Evolutionary conservation across 345 rosid genomes (phyloP), one percentile per base, ranked within the genome.

Genomic region (Corchorus olitorius): DNA sequence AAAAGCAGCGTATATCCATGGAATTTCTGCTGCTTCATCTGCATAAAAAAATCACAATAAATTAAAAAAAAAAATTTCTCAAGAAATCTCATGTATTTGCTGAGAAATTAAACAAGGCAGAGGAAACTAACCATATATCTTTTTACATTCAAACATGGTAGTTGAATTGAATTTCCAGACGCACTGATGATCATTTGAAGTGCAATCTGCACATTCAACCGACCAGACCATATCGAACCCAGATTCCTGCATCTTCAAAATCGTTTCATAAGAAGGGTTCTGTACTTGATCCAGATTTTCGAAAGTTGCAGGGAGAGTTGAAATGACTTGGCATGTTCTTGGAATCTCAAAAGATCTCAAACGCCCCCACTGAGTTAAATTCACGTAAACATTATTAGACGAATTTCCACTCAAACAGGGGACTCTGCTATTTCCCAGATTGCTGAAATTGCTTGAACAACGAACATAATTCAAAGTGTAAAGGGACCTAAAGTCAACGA

Each of bases 41-140:
- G 73, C 73, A 70, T 33, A 60, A 60, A 27, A 27, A 27, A 39
- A 0, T 39, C 43, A 39, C 43, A 39, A 39, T 39, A 86, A 86
- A 16, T 19, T 75, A 19, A 86, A 1, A 17, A 79, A 86, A 61
- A n/a, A n/a, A n/a, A n/a, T n/a, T 27, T 67, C 65, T 1, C 65
- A 54, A 58, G 49, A 54, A 2, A 64, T 58, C 3, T 72, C 83
- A 2, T 11, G 71, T 7, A 19, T 71, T 1, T 83, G 65, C 78
- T 71, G 43, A 39, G 43, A 39, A 6, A 39, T 39, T 4, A 4
- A 59, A 59, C 1, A 12, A 0, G 12, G 27, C 6, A 27, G 5
- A 39, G 1, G 43, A 6, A 39, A 39, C 43, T 4, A 39, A 39
- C 43, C 43, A 39, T 39, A 70, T 39, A 39, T 39, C 43, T 39